Evolutionary conservation across 2,329 filamentous ascomycete genomes (phyloP).

Genomic region (Trichoderma guizhouense): DNA sequence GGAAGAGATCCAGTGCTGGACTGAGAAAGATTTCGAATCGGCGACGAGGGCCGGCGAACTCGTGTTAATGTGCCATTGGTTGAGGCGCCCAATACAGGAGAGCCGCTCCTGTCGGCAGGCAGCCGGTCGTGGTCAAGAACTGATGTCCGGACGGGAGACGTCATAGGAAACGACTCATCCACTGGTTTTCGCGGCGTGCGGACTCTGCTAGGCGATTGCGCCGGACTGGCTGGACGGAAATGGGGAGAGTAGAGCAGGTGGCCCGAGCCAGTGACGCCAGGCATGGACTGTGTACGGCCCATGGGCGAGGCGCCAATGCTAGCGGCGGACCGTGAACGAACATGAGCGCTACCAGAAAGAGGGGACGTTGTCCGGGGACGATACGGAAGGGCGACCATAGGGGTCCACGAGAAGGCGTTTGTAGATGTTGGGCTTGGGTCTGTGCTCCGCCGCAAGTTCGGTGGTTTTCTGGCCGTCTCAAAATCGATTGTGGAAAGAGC

Average conservation of each 20-base stretch:
- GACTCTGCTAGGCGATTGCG: slow-evolving; percentile 50
- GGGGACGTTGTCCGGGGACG: slow-evolving; percentile 62
- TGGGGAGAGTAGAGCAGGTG: slow-evolving; percentile 55
- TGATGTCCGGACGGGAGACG: slow-evolving; percentile 51
- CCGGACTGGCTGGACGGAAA: slow-evolving; percentile 52
- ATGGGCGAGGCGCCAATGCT: slow-evolving; percentile 52
- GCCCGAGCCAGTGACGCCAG: slow-evolving; percentile 57
- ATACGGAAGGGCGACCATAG: slow-evolving; percentile 47
- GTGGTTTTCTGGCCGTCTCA: slow-evolving; percentile 49
- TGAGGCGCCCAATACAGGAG: slow-evolving; percentile 43
- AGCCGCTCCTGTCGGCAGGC: slow-evolving; percentile 49
- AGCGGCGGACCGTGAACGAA: slow-evolving; percentile 56
- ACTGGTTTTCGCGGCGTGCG: slow-evolving; percentile 54
- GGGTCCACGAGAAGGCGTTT: slow-evolving; percentile 47
- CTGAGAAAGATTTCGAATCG: slow-evolving; percentile 48
- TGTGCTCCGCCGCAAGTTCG: slow-evolving; percentile 54
- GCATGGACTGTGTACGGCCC: slow-evolving; percentile 62
- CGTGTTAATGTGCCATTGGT: slow-evolving; percentile 31
- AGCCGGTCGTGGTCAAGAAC: slow-evolving; percentile 53
- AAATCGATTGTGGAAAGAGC: slow-evolving; percentile 39
- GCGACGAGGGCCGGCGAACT: slow-evolving; percentile 54
- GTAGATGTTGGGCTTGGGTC: slow-evolving; percentile 51
- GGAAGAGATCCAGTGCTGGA: slow-evolving; percentile 36
- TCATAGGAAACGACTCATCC: slow-evolving; percentile 58
- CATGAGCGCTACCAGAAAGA: slow-evolving; percentile 50